Evolutionary conservation across 129 eudicot species (phyloP).

Genomic region (Erigeron canadensis): DNA sequence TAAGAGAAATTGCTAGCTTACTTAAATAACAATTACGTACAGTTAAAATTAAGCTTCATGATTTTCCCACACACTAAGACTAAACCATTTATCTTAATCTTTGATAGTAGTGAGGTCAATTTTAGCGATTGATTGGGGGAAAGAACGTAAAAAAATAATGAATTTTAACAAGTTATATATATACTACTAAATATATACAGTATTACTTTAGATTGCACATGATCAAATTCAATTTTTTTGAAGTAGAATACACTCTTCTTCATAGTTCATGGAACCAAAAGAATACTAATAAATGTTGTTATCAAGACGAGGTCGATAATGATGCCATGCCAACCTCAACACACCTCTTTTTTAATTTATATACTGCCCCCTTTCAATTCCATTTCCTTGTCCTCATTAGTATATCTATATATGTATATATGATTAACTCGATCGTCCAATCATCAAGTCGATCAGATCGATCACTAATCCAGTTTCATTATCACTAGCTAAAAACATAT

Average conservation of each 20-base stretch:
- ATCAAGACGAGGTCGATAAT: conserved; percentile 36
- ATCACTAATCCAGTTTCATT: conserved; percentile 1
- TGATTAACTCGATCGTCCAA: conserved; percentile 11
- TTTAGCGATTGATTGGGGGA: too few species aligned
- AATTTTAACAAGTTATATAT: too few species aligned
- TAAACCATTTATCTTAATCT: too few species aligned
- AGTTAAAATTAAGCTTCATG: too few species aligned
- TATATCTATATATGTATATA: not conserved
- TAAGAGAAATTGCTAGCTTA: too few species aligned
- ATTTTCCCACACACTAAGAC: too few species aligned
- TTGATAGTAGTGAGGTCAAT: too few species aligned
- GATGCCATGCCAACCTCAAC: conserved; percentile 41
- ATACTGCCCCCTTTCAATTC: not conserved
- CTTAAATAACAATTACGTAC: too few species aligned
- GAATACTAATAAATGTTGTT: conserved; percentile 41
- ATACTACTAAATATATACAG: too few species aligned
- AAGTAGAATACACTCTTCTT: conserved; percentile 41
- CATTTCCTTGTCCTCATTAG: not conserved
- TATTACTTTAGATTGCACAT: conserved; percentile 9
- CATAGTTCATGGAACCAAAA: conserved; percentile 34
- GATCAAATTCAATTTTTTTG: conserved; percentile 22
- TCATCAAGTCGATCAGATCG: not conserved
- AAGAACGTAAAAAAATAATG: too few species aligned
- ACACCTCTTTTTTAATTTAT: conserved; percentile 12
- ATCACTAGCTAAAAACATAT: not conserved